Evolutionary conservation across 352 stramenopile genomes (phyloP), one percentile per base, ranked within the genome.

Genomic region (Phytophthora nicotianae): DNA sequence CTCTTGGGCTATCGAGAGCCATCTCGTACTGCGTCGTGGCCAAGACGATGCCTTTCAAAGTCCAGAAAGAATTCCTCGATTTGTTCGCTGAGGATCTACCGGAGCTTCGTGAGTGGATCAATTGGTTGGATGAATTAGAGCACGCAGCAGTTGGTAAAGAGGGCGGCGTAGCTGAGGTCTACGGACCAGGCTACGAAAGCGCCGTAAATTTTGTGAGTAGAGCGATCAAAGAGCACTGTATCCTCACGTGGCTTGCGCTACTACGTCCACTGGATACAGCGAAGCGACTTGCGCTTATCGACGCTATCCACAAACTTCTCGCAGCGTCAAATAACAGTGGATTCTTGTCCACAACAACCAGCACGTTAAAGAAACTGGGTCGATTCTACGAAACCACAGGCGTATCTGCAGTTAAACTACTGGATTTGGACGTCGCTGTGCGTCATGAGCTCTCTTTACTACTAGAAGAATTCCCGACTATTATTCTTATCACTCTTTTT

Each of bases 381-480:
- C 65, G 68, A 14, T 90, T 90, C 47, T 77, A 81, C 62, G 75
- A 88, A 42, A 81, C 80, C 23, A 81, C 81, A 0, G 65, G 53
- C 0, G 52, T 77, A 4, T 46, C 73, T 6, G 61, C 79, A 2
- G 46, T 43, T 13, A 81, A 67, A 26, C 60, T 84, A 6, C 53
- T 90, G 24, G 76, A 80, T 23, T 38, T 90, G 1, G 74, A 82
- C 26, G 48, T 53, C 0, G 41, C 58, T 0, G 65, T 88, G 35
- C 62, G 49, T 2, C 19, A 37, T 0, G 50, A 77, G 19, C 46
- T 88, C 4, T 29, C 73, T 0, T 23, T 75, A 23, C 32, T 90
- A 0, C 49, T 90, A 5, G 50, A 70, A 23, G 77, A 85, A 46
- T 87, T 89, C 29, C 75, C 81, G 0, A 81, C 72, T 4, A 76